Evolutionary conservation across 1,139 yeast species (phyloP), one percentile per base, ranked within the genome.

Genomic region (Candida pseudoviswanathii): DNA sequence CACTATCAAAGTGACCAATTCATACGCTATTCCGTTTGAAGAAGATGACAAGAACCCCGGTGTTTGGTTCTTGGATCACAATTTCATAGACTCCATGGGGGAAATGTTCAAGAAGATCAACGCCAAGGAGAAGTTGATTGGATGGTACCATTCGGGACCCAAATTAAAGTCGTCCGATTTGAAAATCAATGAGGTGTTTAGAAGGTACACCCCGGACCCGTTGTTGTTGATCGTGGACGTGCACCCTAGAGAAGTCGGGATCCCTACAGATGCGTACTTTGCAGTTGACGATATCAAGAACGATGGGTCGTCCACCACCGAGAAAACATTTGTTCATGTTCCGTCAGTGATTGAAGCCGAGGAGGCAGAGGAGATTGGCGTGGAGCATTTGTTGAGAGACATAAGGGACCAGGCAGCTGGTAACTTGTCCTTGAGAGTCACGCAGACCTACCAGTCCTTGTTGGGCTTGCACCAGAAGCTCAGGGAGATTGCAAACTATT

Each of bases 81-180:
- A 95, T 66, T 95, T 86, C 66, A 90, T 95, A 54, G 99, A 94
- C 63, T 82, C 89, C 49, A 95, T 95, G 99, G 87, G 94, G 55
- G 97, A 91, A 59, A 95, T 95, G 99, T 94, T 90, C 71, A 90
- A 89, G 66, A 94, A 95, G 70, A 94, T 94, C 65, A 94, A 92
- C 72, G 99, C 99, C 27, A 90, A 89, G 71, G 99, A 95, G 67
- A 89, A 85, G 67, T 78, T 95, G 51, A 85, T 95, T 67, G 99
- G 99, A 8, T 95, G 99, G 99, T 95, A 95, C 65, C 99, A 95
- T 67, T 86, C 96, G 16, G 99, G 99, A 1, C 98, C 98, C 10
- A 91, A 92, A 68, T 80, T 95, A 59, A 84, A 84, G 60, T 81
- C 94, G 2, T 86, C 96, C 16, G 99, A 95, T 67, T 77, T 94